Conservation (phyloP, 2,329 filamentous ascomycete genomes). For the Sarocladiaceae sp. region DNA sequence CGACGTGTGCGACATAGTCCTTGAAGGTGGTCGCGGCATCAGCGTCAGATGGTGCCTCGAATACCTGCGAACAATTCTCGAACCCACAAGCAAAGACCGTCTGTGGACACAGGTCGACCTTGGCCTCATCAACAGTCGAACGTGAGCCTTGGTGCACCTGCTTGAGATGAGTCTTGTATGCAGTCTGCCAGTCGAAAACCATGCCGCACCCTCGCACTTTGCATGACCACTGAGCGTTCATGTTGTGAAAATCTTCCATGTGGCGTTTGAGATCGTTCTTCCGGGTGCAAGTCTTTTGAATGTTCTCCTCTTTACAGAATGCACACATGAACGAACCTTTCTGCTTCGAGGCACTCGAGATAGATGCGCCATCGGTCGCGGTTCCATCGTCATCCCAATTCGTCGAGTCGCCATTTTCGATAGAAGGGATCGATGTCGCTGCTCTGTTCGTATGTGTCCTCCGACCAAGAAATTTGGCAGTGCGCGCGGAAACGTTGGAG, state of each 20-base stretch:
- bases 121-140: slow-evolving; percentile 31
- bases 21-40: slow-evolving; percentile 33
- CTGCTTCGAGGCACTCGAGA: slow-evolving; percentile 24
- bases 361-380: slow-evolving; percentile 8
- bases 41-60: slow-evolving; percentile 33
- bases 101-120: slow-evolving; percentile 37
- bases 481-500: slow-evolving; percentile 32
- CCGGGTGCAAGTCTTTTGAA: slow-evolving; percentile 36
- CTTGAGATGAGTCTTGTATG: slow-evolving; percentile 41
- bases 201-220: slow-evolving; percentile 35
- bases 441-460: slow-evolving; percentile 16
- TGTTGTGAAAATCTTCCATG: slow-evolving; percentile 42
- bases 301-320: slow-evolving; percentile 36
- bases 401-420: slow-evolving; percentile 6
- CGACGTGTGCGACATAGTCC: slow-evolving; percentile 39
- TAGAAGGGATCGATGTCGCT: slow-evolving; percentile 11
- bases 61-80: slow-evolving; percentile 35
- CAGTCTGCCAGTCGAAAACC: slow-evolving; percentile 42
- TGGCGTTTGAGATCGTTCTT: slow-evolving; percentile 44
- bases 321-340: slow-evolving; percentile 32
- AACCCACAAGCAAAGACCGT: slow-evolving; percentile 44
- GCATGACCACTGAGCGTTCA: slow-evolving; percentile 40
- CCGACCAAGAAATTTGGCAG: slow-evolving; percentile 27
- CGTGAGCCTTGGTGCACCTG: slow-evolving; percentile 35
- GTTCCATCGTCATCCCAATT: slow-evolving; percentile 19